Evolutionary conservation across 176 grass and related monocot genomes (phyloP), one percentile per base, ranked within the genome.

Genomic region (Hordeum marinum): DNA sequence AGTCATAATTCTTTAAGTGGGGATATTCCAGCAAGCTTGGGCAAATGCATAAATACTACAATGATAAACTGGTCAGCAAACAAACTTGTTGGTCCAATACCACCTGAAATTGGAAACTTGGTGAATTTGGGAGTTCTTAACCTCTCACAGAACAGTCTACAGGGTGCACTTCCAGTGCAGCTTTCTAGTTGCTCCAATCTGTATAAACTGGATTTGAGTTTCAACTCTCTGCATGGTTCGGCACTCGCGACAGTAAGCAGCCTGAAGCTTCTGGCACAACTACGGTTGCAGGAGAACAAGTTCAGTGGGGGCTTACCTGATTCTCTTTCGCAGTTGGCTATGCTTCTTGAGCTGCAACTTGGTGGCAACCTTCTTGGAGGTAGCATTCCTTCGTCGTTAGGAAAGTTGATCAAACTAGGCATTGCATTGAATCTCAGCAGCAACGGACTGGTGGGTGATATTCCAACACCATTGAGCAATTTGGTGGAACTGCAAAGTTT

Each of bases 301-400:
- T 94, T 98, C 62, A 95, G 72, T 14, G 93, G 95, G 17, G 91
- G 76, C 12, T 45, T 92, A 52, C 89, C 95, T 11, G 83, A 93
- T 41, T 88, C 65, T 66, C 60, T 98, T 23, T 90, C 81, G 0
- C 48, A 86, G 1, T 85, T 94, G 77, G 58, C 54, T 75, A 74
- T 68, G 81, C 71, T 98, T 85, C 68, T 90, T 54, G 89, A 95
- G 81, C 85, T 98, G 39, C 91, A 98, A 74, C 72, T 98, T 60
- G 93, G 93, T 85, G 91, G 91, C 57, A 98, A 98, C 61, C 46
- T 52, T 87, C 71, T 98, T 82, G 80, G 75, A 43, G 93, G 96
- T 11, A 89, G 62, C 62, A 94, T 98, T 36, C 96, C 93, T 27
- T 89, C 74, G 29, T 84, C 89, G 43, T 85, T 95, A 42, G 96